Percentiles rank a stretch among this genome's conserved stretches.
These are phyloP conservation scores for Croton setiger DNA, from an alignment of 441 rosid genomes.

Conservation along the genomic window DNA sequence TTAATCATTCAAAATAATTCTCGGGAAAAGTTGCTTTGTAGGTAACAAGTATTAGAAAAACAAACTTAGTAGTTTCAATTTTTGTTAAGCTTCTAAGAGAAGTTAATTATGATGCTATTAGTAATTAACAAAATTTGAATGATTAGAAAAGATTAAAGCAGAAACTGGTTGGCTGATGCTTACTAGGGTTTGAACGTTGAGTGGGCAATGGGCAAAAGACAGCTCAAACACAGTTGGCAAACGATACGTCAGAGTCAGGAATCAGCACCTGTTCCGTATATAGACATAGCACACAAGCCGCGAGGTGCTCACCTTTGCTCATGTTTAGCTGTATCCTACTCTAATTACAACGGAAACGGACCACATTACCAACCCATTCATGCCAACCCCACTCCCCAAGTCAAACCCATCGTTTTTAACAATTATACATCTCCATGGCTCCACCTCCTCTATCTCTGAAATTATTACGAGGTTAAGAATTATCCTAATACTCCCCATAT, in stretches of 20 bases:
- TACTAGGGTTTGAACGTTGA: not conserved
- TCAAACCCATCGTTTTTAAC: not conserved
- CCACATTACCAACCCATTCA: not conserved
- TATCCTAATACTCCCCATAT: too few relatives aligned
- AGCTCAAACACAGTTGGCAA: slow-evolving; percentile 13
- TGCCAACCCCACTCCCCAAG: not conserved
- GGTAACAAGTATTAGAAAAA: too few relatives aligned
- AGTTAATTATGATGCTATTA: not conserved
- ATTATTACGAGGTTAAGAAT: too few relatives aligned
- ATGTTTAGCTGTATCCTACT: slow-evolving; percentile 10
- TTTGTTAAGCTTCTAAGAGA: too few relatives aligned
- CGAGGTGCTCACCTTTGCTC: not conserved
- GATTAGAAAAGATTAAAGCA: not conserved
- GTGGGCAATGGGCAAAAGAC: slow-evolving; percentile 1
- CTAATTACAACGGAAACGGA: not conserved
- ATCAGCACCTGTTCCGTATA: not conserved
- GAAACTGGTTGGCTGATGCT: not conserved
- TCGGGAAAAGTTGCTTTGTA: too few relatives aligned
- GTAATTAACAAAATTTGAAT: not conserved
- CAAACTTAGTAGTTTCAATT: too few relatives aligned
- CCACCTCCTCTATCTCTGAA: not conserved
- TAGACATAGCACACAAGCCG: not conserved
- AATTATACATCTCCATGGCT: not conserved
- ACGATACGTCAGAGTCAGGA: not conserved
- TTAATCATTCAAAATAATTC: too few relatives aligned